Evolutionary conservation across 352 stramenopile species (phyloP).

Genomic region (Pythium guiyangense): DNA sequence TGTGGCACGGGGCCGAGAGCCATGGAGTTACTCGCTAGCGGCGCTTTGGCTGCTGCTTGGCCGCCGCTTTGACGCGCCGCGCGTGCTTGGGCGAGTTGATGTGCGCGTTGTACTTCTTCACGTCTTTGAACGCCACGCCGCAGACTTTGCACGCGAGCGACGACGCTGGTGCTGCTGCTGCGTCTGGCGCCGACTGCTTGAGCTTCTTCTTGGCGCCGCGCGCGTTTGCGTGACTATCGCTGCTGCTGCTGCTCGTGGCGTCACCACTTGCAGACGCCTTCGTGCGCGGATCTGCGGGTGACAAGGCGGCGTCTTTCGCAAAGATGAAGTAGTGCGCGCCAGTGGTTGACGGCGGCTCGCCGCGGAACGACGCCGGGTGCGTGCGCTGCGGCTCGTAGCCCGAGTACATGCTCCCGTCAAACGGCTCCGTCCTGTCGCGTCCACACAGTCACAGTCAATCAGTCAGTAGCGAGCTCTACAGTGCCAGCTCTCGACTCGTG

Average conservation of each 20-base stretch:
- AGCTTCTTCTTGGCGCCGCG: not conserved
- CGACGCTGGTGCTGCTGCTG: slow-evolving; percentile 7
- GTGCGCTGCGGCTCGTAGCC: slow-evolving; percentile 77
- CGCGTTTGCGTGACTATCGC: not conserved
- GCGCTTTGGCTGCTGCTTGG: slow-evolving; percentile 22
- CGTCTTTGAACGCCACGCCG: slow-evolving; percentile 43
- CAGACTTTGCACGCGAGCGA: slow-evolving; percentile 62
- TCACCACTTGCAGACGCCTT: not conserved
- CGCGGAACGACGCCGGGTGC: slow-evolving; percentile 66
- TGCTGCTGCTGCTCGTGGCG: not conserved
- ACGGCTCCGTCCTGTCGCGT: slow-evolving; percentile 43
- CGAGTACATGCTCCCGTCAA: slow-evolving; percentile 62
- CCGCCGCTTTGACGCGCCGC: slow-evolving; percentile 59
- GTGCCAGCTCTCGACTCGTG: not conserved
- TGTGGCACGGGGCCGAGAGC: no score
- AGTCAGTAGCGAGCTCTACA: not conserved
- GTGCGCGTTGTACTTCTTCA: slow-evolving; percentile 84
- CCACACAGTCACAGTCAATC: not conserved
- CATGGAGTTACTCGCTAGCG: not conserved
- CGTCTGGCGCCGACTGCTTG: not conserved
- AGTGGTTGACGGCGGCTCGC: slow-evolving; percentile 64
- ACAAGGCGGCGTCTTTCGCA: slow-evolving; percentile 26
- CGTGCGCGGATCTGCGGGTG: slow-evolving; percentile 24
- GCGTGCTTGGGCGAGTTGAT: slow-evolving; percentile 86
- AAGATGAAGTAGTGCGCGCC: slow-evolving; percentile 74